Base-by-base conservation (phyloP, 495 filamentous ascomycete genomes). In the Neurospora tetraspora region DNA sequence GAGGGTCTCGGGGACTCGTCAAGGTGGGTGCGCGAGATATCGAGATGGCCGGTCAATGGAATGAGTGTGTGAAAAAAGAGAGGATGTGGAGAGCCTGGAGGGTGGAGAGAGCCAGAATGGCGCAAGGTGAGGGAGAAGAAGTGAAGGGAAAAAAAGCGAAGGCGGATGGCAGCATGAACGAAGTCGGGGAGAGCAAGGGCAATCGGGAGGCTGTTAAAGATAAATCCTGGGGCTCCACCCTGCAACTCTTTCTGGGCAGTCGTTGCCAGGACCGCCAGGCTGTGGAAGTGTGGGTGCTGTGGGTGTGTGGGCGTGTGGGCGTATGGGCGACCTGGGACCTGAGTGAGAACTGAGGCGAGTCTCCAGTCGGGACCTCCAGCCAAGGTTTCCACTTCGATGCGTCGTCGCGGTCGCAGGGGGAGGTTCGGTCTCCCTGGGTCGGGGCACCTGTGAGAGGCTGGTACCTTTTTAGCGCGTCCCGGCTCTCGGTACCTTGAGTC, bases 171-270 rank as follows among this genome's bases (percentile, higher is more conserved):
- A 27, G 70, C 69, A 70, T 72, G 71, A 65, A 68, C 61, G 59
- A 76, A 76, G 73, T 73, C 70, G 76, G 77, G 78, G 73, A 78
- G 68, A 47, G 45, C 53, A 65, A 65, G 53, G 27, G 53, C 53
- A 65, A 34, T 65, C 53, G 53, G 43, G 47, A 69, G 61, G 78
- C 77, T 65, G 78, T 79, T 77, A 77, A 80, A 80, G 79, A 79
- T 80, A 71, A 76, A 78, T 76, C 72, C 72, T 74, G 71, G 75
- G 72, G 69, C 73, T 75, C 79, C 79, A 79, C 79, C 75, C 71
- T 68, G 38, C 73, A 74, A 70, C 45, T 39, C 69, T 36, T 65
- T 61, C 53, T 61, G 53, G 53, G 53, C 53, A 61, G 53, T 61
- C 53, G 69, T 59, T 39, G 42, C 70, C 53, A 59, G 42, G 70